Evolutionary conservation across 495 filamentous ascomycete species (phyloP), one percentile per base, ranked within the genome.

Genomic region (Lichina pygmaea): DNA sequence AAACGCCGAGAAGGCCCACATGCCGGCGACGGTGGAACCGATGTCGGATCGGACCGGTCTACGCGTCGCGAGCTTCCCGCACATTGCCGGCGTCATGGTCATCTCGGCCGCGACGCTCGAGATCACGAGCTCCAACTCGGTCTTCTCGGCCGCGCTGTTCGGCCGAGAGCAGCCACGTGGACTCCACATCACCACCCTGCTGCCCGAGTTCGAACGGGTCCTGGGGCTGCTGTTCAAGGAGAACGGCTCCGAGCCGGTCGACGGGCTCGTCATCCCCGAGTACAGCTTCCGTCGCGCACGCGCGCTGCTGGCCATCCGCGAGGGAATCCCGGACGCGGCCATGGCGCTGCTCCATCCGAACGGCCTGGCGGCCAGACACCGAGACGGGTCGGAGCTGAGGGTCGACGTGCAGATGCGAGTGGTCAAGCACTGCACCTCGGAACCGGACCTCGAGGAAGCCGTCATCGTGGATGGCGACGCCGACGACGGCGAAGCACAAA

Each of bases 251-350:
- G 63, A 67, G 17, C 66, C 94, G 15, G 68, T 77, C 12, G 91
- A 97, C 57, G 91, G 89, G n/a, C 84, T 95, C 45, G 85, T 97
- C 32, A 77, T 97, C 44, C 91, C 89, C 6, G 89, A 97, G 59
- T 82, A 93, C 56, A 89, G 78, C 48, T 95, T 95, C 58, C 73
- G 91, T 36, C 78, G 86, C 44, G 91, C 89, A 11, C 70, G 82
- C 50, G 82, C 81, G 1, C 67, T 91, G 42, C 68, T 92, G 12
- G 76, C 81, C 6, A 62, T 94, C 42, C 72, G 79, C 43, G 81
- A 93, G 51, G 81, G 77, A 15, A 80, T 75, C 38, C 71, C 75
- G 33, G 71, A 79, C 54, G 80, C 81, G 7, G 76, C 81, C 6
- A 65, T 72, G 0, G 69, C 75, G 16, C 91, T 95, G 49, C 62